Evolutionary conservation across 345 rosid genomes (phyloP).

Genomic region (Populus tremula): DNA sequence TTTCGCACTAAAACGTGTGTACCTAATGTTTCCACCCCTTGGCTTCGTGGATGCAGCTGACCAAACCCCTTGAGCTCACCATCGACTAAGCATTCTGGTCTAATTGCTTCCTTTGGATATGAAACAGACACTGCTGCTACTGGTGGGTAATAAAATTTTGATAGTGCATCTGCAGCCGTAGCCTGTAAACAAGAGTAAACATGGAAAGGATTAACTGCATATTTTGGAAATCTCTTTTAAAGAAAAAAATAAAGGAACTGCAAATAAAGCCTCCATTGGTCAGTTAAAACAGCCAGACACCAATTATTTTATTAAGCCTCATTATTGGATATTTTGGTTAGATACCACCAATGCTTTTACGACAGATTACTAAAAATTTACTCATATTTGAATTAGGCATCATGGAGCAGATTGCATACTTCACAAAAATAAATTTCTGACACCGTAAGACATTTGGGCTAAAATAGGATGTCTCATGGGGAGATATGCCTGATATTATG

Average conservation of each 20-base stretch:
- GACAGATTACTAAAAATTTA: neutral
- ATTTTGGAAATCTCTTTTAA: neutral
- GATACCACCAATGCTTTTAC: neutral
- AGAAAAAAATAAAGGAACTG: neutral
- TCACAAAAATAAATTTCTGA: neutral
- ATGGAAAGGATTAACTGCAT: neutral
- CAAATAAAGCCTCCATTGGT: neutral
- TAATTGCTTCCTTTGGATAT: slow-evolving; percentile 86
- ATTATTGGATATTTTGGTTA: neutral
- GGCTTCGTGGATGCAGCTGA: slow-evolving; percentile 94
- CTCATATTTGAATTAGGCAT: neutral
- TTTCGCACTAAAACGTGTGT: slow-evolving; percentile 2
- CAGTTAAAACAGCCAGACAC: neutral
- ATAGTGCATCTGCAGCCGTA: slow-evolving; percentile 69
- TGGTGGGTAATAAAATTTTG: slow-evolving; percentile 87
- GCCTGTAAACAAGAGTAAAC: slow-evolving; percentile 38
- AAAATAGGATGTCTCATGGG: neutral
- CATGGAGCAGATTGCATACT: neutral
- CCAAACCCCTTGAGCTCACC: slow-evolving; percentile 96
- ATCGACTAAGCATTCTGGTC: slow-evolving; percentile 65
- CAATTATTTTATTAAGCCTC: neutral
- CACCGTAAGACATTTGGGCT: neutral
- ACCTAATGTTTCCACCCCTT: slow-evolving; percentile 97
- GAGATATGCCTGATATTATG: neutral
- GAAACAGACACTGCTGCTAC: slow-evolving; percentile 91